Evolutionary conservation across 2,329 filamentous ascomycete genomes (phyloP).

Genomic region (Allantophomopsis lycopodina): DNA sequence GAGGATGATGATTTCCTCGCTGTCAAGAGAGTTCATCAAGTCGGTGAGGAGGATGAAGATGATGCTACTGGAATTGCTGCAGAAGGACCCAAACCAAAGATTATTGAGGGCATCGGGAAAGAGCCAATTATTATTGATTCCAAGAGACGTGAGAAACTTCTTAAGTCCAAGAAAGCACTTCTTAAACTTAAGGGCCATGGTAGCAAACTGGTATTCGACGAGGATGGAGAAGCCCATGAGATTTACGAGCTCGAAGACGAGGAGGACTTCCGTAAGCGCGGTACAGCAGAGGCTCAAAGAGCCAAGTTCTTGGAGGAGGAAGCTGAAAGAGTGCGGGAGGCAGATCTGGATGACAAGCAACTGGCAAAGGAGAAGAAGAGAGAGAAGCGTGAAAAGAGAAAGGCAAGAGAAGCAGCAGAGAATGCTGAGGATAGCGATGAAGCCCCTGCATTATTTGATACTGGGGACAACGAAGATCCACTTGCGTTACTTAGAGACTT

Average conservation of each 20-base stretch:
- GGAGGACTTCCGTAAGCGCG: constrained; percentile 61
- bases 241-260: constrained; percentile 84
- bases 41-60: constrained; percentile 34
- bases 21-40: constrained; percentile 76
- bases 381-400: constrained; percentile 64
- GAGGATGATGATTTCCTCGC: constrained; percentile 76
- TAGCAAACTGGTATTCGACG: constrained; percentile 80
- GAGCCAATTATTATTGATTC: constrained; percentile 78
- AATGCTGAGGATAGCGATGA: constrained; percentile 21
- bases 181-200: constrained; percentile 81
- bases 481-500: constrained; percentile 43
- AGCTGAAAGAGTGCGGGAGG: constrained; percentile 52
- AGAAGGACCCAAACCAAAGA: constrained; percentile 32
- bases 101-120: constrained; percentile 52
- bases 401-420: constrained; percentile 47
- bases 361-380: constrained; percentile 63
- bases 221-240: constrained; percentile 74
- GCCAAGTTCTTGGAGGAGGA: constrained; percentile 68
- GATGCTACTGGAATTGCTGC: constrained; percentile 27
- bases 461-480: constrained; percentile 34
- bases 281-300: constrained; percentile 63
- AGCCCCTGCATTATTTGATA: constrained; percentile 15
- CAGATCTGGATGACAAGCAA: constrained; percentile 74
- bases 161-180: constrained; percentile 89
- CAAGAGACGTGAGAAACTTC: constrained; percentile 88